Evolutionary conservation across 2,329 filamentous ascomycete species (phyloP).

Genomic region (Colletotrichum sp.): DNA sequence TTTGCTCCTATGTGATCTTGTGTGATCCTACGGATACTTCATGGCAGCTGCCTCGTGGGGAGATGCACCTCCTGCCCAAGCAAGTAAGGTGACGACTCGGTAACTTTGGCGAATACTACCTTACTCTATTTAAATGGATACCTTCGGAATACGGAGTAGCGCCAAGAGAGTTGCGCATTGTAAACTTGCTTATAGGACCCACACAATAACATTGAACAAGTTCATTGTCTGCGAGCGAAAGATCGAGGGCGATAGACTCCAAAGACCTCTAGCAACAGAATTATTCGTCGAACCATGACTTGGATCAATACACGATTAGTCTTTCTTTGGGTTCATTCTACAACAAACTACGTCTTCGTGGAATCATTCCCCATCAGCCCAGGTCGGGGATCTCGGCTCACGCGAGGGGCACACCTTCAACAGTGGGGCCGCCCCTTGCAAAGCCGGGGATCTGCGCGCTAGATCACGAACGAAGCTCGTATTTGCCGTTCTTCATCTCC

Average conservation of each 20-base stretch:
- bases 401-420: neutral
- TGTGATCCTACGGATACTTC: neutral
- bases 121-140: neutral
- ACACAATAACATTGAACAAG: neutral
- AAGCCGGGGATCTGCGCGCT: neutral
- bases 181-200: neutral
- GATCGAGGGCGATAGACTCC: rapidly evolving
- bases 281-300: neutral
- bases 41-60: neutral
- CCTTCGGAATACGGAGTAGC: neutral
- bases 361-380: neutral
- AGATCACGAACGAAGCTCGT: constrained; percentile 8
- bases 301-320: neutral
- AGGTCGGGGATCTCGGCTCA: neutral
- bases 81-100: neutral
- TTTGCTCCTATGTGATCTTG: too few species aligned
- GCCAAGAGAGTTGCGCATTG: neutral
- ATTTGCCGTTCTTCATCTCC: constrained; percentile 14
- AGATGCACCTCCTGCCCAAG: neutral
- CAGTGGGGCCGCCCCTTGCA: neutral
- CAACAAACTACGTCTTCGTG: neutral
- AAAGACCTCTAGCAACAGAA: neutral
- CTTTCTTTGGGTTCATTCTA: neutral
- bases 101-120: neutral
- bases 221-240: neutral